These are phyloP conservation scores for Debaryomyces sp. DNA, from an alignment of 1,139 yeast genomes.

Conservation along the genomic window DNA sequence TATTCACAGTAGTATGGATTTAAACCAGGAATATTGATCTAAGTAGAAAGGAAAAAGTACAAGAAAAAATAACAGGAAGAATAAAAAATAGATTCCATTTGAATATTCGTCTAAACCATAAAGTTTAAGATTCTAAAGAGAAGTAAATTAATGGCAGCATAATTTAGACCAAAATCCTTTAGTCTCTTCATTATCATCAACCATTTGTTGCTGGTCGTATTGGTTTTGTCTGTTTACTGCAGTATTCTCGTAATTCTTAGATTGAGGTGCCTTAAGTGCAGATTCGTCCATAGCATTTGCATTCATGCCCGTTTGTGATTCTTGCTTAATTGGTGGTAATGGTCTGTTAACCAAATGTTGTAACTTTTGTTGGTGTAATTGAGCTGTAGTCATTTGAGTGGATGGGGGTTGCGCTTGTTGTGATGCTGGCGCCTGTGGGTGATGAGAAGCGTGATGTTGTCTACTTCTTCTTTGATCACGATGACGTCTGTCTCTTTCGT, in stretches of 20 bases:
- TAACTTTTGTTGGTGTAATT: constrained; percentile 53
- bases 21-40: neutral
- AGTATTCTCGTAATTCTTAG: constrained; percentile 22
- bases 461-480: constrained; percentile 46
- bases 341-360: constrained; percentile 56
- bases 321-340: constrained; percentile 54
- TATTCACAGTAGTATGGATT: neutral
- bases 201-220: constrained; percentile 43
- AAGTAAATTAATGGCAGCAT: constrained; percentile 40
- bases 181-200: constrained; percentile 36
- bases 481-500: constrained; percentile 57
- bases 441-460: constrained; percentile 36
- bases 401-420: constrained; percentile 17
- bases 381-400: constrained; percentile 40
- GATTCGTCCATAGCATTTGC: constrained; percentile 11
- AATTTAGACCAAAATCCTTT: constrained; percentile 50
- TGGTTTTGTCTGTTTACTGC: constrained; percentile 31
- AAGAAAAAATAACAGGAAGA: constrained; percentile 4
- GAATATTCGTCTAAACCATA: neutral
- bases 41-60: constrained; percentile 2
- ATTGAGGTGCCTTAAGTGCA: constrained; percentile 18
- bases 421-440: constrained; percentile 24
- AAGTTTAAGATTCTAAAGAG: constrained; percentile 2
- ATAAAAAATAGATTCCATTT: neutral
- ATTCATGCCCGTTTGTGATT: constrained; percentile 25